phyloP scores from a whole-genome alignment of 2,329 filamentous ascomycete genomes.

The Fusarium clavum region DNA sequence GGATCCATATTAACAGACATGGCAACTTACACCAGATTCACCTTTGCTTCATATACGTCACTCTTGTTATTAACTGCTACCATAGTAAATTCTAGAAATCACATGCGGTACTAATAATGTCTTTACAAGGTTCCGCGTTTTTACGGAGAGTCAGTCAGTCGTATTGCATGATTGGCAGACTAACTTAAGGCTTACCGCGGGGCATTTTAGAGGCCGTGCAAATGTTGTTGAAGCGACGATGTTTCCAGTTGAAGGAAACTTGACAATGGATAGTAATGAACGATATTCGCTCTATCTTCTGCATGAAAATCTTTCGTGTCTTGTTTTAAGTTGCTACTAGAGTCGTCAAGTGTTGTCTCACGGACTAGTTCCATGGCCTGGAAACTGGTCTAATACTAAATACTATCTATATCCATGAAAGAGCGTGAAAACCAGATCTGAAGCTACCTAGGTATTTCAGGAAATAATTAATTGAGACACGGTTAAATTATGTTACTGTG shows the following conservation, averaged over 20 bases:
- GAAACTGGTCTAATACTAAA: neutral
- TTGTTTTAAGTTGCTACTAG: neutral
- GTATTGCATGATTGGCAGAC: neutral
- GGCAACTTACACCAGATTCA: neutral
- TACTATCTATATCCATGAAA: neutral
- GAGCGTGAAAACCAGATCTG: neutral
- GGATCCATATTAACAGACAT: neutral
- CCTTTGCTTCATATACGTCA: neutral
- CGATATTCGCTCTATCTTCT: neutral
- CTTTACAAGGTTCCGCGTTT: neutral
- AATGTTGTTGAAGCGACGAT: neutral
- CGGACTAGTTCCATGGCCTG: neutral
- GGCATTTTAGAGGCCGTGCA: slow-evolving; percentile 22
- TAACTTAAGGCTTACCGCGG: slow-evolving; percentile 15
- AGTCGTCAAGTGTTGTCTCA: neutral
- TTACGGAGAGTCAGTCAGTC: neutral
- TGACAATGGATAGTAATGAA: neutral
- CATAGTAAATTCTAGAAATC: neutral
- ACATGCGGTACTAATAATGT: neutral
- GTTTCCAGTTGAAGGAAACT: neutral
- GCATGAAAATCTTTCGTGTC: neutral
- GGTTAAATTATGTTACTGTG: neutral
- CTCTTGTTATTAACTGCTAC: neutral
- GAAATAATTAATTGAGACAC: neutral
- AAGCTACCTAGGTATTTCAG: accelerated